phyloP scores from a whole-genome alignment of 805 yeast species.

The Nakazawaea siamensis region DNA sequence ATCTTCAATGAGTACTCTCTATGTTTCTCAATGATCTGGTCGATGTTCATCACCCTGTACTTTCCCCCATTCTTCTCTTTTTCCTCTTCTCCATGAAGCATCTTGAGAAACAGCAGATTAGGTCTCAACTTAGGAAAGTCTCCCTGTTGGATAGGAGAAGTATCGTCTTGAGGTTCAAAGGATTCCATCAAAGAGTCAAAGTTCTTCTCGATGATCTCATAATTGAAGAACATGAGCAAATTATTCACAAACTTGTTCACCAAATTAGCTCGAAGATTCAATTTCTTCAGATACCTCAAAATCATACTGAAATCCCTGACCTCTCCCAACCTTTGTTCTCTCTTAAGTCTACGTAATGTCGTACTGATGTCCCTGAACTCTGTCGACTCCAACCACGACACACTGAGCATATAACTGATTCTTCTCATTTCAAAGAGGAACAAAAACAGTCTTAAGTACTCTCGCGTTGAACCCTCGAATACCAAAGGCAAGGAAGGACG shows the following conservation, averaged over 20 bases:
- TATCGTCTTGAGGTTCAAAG: slow-evolving; percentile 12
- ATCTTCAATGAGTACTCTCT: slow-evolving; percentile 25
- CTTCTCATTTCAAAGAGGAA: slow-evolving; percentile 76
- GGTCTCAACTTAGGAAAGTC: slow-evolving; percentile 20
- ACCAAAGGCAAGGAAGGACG: slow-evolving; percentile 37
- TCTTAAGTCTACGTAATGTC: slow-evolving; percentile 11
- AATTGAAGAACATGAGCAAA: slow-evolving; percentile 31
- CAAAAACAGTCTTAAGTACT: slow-evolving; percentile 75
- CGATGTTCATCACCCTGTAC: slow-evolving; percentile 33
- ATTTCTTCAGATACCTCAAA: slow-evolving; percentile 19
- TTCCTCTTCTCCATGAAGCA: slow-evolving; percentile 1
- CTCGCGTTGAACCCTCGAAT: slow-evolving; percentile 36
- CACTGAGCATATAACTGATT: slow-evolving; percentile 41
- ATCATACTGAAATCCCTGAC: slow-evolving; percentile 16
- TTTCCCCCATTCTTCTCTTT: slow-evolving; percentile 2
- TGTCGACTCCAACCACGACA: slow-evolving; percentile 35
- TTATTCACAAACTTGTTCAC: slow-evolving; percentile 32
- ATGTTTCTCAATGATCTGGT: slow-evolving; percentile 35
- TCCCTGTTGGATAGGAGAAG: slow-evolving; percentile 10
- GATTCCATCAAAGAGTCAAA: slow-evolving; percentile 19
- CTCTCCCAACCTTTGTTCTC: slow-evolving; percentile 4
- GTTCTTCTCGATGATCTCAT: slow-evolving; percentile 37
- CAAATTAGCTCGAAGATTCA: slow-evolving; percentile 29
- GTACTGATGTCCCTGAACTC: slow-evolving; percentile 14
- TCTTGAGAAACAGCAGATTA: slow-evolving; percentile 14